Evolutionary conservation across 495 filamentous ascomycete genomes (phyloP).

Genomic region (Penicillium maclennaniae): DNA sequence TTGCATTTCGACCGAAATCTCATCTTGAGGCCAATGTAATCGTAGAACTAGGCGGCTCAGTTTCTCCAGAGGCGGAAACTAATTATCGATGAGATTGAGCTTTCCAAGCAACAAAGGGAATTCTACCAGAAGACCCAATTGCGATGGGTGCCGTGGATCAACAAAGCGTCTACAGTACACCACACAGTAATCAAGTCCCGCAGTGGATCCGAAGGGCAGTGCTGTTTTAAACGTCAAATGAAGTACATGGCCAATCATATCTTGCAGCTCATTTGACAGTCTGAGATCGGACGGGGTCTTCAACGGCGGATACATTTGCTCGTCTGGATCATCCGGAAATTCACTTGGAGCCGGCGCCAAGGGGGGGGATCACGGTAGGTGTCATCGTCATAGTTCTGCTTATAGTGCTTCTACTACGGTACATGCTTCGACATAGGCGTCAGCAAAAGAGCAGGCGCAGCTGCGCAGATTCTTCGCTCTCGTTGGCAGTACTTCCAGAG

Average conservation of each 20-base stretch:
- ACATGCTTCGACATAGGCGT: slow-evolving; percentile 16
- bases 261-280: slow-evolving; percentile 19
- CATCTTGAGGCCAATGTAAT: neutral
- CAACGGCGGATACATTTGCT: slow-evolving; percentile 21
- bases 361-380: slow-evolving; percentile 29
- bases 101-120: neutral
- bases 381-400: slow-evolving; percentile 28
- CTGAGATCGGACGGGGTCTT: slow-evolving; percentile 17
- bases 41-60: neutral
- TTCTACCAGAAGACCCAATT: too few species aligned
- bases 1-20: neutral
- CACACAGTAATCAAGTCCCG: neutral
- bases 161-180: neutral
- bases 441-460: slow-evolving; percentile 2
- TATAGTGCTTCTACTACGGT: slow-evolving; percentile 24
- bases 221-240: neutral
- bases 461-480: neutral
- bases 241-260: slow-evolving; percentile 3
- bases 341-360: slow-evolving; percentile 27
- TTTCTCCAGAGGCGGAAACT: neutral
- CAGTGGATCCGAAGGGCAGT: neutral
- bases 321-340: neutral
- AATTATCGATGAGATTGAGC: neutral
- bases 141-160: too few species aligned
- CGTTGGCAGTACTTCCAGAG: neutral